Conservation (phyloP, 768 basidiomycete genomes). For the Boletales sp. region DNA sequence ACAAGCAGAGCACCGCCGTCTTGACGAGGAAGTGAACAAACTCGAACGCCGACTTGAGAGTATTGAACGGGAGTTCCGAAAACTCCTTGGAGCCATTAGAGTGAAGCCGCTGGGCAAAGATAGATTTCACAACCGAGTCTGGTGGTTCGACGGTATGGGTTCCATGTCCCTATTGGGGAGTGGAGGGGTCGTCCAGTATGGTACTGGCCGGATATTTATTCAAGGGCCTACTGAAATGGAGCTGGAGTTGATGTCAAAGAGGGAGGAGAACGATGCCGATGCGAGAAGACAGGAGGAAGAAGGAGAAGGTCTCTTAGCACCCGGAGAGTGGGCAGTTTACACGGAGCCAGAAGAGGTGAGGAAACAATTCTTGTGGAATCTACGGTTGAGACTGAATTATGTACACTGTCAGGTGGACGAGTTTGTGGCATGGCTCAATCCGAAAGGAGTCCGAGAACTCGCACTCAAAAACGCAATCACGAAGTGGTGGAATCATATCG, state of each 20-base stretch:
- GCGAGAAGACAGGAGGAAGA: conserved; percentile 73
- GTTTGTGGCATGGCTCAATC: conserved; percentile 85
- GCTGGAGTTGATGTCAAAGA: conserved; percentile 59
- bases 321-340: conserved; percentile 90
- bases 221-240: conserved; percentile 91
- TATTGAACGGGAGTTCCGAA: conserved; percentile 93
- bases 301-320: conserved; percentile 67
- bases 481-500: conserved; percentile 84
- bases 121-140: conserved; percentile 90
- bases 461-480: conserved; percentile 71
- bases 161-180: conserved; percentile 74
- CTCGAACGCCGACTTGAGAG: conserved; percentile 76
- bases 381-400: conserved; percentile 7
- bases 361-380: background rate
- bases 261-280: conserved; percentile 51
- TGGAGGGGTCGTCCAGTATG: conserved; percentile 78
- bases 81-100: conserved; percentile 78
- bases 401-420: conserved; percentile 60
- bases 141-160: conserved; percentile 99
- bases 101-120: conserved; percentile 89
- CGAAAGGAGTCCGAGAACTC: conserved; percentile 86
- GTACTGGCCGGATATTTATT: conserved; percentile 86
- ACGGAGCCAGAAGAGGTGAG: conserved; percentile 82
- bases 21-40: conserved; percentile 87
- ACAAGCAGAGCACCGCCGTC: conserved; percentile 73